phyloP scores from a whole-genome alignment of 2,329 filamentous ascomycete genomes.

The Sclerotinia borealis region DNA sequence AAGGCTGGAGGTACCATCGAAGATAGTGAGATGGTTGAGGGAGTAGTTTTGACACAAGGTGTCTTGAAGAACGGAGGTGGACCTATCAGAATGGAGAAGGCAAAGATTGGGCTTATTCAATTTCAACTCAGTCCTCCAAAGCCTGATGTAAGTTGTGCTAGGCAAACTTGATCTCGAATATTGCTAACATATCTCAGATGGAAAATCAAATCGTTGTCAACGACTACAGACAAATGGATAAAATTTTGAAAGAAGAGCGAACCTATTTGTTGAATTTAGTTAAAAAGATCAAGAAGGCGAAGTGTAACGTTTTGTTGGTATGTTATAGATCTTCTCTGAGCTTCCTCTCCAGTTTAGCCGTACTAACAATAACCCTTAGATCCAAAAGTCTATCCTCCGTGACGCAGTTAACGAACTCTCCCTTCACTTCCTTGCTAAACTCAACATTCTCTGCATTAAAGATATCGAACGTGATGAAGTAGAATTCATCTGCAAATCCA shows the following conservation, averaged over 20 bases:
- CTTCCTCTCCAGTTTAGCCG: background rate
- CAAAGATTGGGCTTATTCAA: conserved; percentile 91
- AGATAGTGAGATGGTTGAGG: conserved; percentile 95
- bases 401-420: conserved; percentile 97
- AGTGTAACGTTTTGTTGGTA: conserved; percentile 71
- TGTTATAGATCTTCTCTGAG: background rate
- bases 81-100: conserved; percentile 92
- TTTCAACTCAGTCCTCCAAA: conserved; percentile 98
- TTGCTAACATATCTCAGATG: conserved; percentile 55
- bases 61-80: conserved; percentile 92
- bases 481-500: conserved; percentile 98
- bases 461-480: conserved; percentile 98
- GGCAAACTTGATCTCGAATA: background rate
- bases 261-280: conserved; percentile 97
- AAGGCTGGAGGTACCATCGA: conserved; percentile 98
- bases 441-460: conserved; percentile 93
- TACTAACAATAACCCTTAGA: conserved; percentile 52
- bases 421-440: conserved; percentile 93
- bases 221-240: conserved; percentile 99
- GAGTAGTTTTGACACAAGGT: conserved; percentile 83
- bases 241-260: conserved; percentile 98
- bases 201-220: conserved; percentile 99
- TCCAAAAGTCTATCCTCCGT: conserved; percentile 96
- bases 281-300: conserved; percentile 99
- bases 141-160: conserved; percentile 63